These are phyloP conservation scores for Medicago arabica DNA, from an alignment of 306 rosid genomes.

Conservation along the genomic window DNA sequence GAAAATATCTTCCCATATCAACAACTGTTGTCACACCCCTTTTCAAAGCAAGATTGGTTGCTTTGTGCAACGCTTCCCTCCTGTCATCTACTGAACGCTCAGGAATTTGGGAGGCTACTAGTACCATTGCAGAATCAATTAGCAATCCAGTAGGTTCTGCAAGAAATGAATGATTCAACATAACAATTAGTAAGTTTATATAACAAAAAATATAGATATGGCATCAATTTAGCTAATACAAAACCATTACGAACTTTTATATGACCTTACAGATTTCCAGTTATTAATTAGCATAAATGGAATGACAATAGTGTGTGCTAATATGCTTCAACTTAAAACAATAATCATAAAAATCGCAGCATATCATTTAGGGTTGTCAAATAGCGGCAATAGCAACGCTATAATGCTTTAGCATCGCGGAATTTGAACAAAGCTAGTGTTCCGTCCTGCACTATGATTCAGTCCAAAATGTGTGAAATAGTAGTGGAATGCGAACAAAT, in stretches of 20 bases:
- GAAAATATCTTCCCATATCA: constrained; percentile 83
- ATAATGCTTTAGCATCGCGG: too few species aligned
- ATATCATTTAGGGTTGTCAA: neutral
- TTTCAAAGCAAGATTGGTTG: constrained; percentile 66
- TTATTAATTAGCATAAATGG: neutral
- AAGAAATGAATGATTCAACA: constrained; percentile 19
- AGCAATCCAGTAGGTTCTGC: constrained; percentile 87
- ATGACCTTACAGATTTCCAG: constrained; percentile 1
- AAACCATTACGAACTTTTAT: neutral
- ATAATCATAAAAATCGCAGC: constrained; percentile 7
- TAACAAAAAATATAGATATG: neutral
- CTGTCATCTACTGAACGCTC: constrained; percentile 68
- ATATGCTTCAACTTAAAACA: neutral
- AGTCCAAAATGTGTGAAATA: too few species aligned
- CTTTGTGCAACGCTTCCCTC: constrained; percentile 81
- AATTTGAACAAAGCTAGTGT: too few species aligned
- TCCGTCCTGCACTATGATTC: too few species aligned
- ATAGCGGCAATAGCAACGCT: too few species aligned
- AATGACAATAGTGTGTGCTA: neutral
- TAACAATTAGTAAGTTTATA: constrained; percentile 12
- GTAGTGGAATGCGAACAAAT: too few species aligned
- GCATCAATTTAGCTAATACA: neutral
- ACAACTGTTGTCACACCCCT: constrained; percentile 90
- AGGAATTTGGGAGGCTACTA: constrained; percentile 63
- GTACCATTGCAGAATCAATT: constrained; percentile 70